Percentiles rank a stretch among this genome's conserved stretches.
phyloP scores from a whole-genome alignment of 78 protist species.

The Monosiga brevicollis region DNA sequence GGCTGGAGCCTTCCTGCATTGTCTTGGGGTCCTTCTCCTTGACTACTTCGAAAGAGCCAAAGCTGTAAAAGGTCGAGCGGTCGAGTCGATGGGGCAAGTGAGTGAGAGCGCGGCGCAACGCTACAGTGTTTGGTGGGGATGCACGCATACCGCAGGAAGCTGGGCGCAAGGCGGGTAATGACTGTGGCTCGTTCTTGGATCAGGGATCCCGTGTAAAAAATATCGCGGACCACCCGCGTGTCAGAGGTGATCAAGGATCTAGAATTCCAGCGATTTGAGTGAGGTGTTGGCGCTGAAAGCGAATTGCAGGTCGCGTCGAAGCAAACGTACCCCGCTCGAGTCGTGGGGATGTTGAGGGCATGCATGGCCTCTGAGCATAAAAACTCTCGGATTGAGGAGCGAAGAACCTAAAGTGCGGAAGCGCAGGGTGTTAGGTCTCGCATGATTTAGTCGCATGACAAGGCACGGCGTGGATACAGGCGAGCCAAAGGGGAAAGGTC shows the following conservation, averaged over 20 bases:
- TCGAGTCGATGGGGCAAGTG: too few species aligned
- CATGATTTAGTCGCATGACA: too few species aligned
- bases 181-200: slow-evolving; percentile 50
- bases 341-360: slow-evolving; percentile 40
- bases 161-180: slow-evolving; percentile 54
- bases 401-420: slow-evolving; percentile 63
- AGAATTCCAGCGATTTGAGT: too few species aligned
- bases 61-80: too few species aligned
- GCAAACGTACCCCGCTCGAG: not conserved
- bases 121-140: too few species aligned
- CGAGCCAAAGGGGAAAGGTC: not conserved
- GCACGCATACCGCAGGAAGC: too few species aligned
- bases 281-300: too few species aligned
- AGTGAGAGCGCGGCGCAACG: too few species aligned
- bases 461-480: too few species aligned
- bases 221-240: slow-evolving; percentile 33
- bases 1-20: not conserved
- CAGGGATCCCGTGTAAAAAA: slow-evolving; percentile 36
- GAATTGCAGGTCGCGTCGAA: too few species aligned
- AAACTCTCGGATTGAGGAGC: slow-evolving; percentile 73
- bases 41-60: slow-evolving; percentile 64
- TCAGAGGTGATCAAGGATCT: slow-evolving; percentile 40
- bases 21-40: not conserved
- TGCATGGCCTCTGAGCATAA: slow-evolving; percentile 60
- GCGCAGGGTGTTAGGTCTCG: too few species aligned